Percentiles rank a stretch among this genome's conserved stretches.
These are phyloP conservation scores for Emergomyces pasteurianus DNA, from an alignment of 2,329 filamentous ascomycete genomes.

Conservation along the genomic window DNA sequence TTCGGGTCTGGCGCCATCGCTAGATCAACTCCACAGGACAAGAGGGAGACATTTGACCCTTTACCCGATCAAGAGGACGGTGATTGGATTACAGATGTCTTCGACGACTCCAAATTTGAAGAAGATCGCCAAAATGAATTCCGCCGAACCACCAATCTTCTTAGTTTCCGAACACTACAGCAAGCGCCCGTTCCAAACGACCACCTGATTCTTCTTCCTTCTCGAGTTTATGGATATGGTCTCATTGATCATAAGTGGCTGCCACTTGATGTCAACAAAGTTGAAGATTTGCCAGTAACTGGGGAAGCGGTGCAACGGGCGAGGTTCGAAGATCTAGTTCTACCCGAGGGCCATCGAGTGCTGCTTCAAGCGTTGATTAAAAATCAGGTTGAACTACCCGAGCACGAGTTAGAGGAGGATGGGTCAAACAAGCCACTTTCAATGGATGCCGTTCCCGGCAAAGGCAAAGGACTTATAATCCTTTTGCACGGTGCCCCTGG, in stretches of 20 bases:
- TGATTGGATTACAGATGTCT: background rate
- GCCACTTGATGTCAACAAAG: background rate
- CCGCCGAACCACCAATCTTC: background rate
- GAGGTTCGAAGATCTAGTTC: background rate
- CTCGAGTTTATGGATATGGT: background rate
- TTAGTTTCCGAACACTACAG: background rate
- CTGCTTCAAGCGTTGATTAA: constrained; percentile 1
- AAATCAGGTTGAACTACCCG: background rate
- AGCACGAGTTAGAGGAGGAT: background rate
- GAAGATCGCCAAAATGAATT: constrained; percentile 1
- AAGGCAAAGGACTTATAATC: constrained; percentile 17
- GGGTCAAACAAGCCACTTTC: background rate
- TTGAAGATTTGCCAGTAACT: background rate
- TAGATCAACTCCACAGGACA: background rate
- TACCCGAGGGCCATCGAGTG: background rate
- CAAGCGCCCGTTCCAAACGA: background rate
- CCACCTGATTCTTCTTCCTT: background rate
- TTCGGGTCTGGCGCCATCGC: background rate
- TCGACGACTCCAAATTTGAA: background rate
- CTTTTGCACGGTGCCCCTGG: constrained; percentile 17
- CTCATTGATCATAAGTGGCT: background rate
- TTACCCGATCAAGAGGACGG: background rate
- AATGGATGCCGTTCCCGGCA: constrained; percentile 1
- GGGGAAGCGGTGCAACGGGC: background rate
- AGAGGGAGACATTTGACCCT: background rate